Evolutionary conservation across 371 early-diverging fungal species (phyloP).

Genomic region (Apophysomyces variabilis): DNA sequence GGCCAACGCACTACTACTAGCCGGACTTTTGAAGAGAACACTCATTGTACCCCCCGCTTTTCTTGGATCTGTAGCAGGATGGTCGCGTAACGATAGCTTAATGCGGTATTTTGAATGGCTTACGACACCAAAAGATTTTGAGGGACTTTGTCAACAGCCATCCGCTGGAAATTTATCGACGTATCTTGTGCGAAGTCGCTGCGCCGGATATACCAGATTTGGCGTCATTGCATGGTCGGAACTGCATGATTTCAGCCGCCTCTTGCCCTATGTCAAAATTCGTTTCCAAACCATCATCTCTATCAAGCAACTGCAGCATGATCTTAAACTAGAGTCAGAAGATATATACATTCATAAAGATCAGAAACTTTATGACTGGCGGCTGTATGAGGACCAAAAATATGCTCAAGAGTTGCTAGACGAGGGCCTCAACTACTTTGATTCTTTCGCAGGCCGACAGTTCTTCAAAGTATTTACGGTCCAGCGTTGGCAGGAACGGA

Average conservation of each 20-base stretch:
- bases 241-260: conserved; percentile 31
- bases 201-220: conserved; percentile 35
- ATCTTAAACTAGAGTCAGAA: conserved; percentile 25
- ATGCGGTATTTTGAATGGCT: conserved; percentile 33
- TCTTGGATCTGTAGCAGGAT: conserved; percentile 45
- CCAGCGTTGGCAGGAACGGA: conserved; percentile 25
- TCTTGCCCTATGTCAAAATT: conserved; percentile 21
- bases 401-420: conserved; percentile 22
- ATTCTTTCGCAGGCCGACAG: conserved; percentile 38
- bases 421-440: conserved; percentile 33
- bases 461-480: conserved; percentile 37
- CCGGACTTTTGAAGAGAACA: conserved; percentile 58
- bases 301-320: conserved; percentile 20
- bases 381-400: conserved; percentile 37
- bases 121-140: conserved; percentile 36
- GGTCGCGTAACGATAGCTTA: conserved; percentile 33
- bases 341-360: conserved; percentile 45
- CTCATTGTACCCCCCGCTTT: conserved; percentile 61
- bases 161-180: conserved; percentile 20
- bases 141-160: conserved; percentile 26
- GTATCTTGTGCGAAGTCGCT: conserved; percentile 29
- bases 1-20: conserved; percentile 58
- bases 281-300: conserved; percentile 32
- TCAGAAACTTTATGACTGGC: conserved; percentile 49
- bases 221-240: conserved; percentile 42